Evolutionary conservation across 495 filamentous ascomycete genomes (phyloP), one percentile per base, ranked within the genome.

Genomic region (Rhypophila decipiens): DNA sequence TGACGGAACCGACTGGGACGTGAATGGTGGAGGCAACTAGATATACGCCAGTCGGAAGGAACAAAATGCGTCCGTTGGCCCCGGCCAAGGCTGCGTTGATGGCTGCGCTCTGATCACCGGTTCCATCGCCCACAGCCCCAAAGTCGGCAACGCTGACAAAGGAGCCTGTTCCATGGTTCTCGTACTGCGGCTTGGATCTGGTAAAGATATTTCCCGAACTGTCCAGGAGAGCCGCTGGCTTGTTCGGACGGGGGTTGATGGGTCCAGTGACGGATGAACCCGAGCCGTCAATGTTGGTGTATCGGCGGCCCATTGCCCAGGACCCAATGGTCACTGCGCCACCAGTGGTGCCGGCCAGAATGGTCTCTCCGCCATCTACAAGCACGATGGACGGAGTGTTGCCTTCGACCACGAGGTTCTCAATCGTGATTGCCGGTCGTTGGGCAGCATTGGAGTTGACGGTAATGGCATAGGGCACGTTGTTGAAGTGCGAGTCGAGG

Each of bases 251-350:
- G 13, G 27, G 7, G 7, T 31, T 31, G 27, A 7, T 13, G 27
- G n/a, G n/a, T n/a, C n/a, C n/a, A n/a, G n/a, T n/a, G n/a, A n/a
- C n/a, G n/a, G n/a, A n/a, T n/a, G n/a, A n/a, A n/a, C n/a, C n/a
- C n/a, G n/a, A n/a, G n/a, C 63, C 39, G 61, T 66, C 31, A 3
- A 57, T 35, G 17, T 68, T 70, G 0, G 55, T 43, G 15, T 43
- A 52, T 34, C 56, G 57, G 13, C 69, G 67, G 57, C 88, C 88
- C 9, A 31, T 7, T 31, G 13, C 7, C 7, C 67, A 63, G 21
- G 73, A 73, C 2, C 86, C 86, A 57, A 83, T 81, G 1, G 78
- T 71, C 75, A 77, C 89, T 39, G 75, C 77, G 12, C 78, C 76
- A 5, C 84, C 83, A 47, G 3, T 53, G 13, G 44, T 46, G n/a